Percentiles rank a stretch among this genome's conserved stretches.
These are phyloP conservation scores for Trifolium pratense DNA, from an alignment of 306 rosid species.

Conservation along the genomic window DNA sequence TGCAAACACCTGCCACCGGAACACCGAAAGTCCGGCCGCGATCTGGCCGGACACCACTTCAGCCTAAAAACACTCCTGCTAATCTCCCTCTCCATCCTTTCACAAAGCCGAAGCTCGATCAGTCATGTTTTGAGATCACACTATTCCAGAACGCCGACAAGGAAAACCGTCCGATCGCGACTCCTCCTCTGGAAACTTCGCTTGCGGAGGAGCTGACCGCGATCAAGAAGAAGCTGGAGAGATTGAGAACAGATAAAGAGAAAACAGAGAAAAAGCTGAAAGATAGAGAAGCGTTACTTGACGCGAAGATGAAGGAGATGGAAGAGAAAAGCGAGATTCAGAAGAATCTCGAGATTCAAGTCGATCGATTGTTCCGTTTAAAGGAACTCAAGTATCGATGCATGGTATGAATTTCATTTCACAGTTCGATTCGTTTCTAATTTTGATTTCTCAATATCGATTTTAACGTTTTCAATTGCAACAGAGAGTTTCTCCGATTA, in stretches of 20 bases:
- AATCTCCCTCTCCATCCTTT: conserved; percentile 34
- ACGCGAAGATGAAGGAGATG: conserved; percentile 65
- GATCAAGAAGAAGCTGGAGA: conserved; percentile 73
- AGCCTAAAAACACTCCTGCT: conserved; percentile 60
- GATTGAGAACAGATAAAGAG: conserved; percentile 63
- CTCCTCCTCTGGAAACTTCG: conserved; percentile 55
- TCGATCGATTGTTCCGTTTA: conserved; percentile 80
- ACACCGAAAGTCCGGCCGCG: conserved; percentile 53
- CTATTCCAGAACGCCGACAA: conserved; percentile 44
- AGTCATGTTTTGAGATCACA: conserved; percentile 41
- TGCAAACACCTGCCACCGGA: conserved; percentile 46
- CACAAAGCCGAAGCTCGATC: conserved; percentile 48
- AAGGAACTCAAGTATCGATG: conserved; percentile 74
- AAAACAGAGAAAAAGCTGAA: conserved; percentile 67
- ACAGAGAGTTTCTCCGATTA: conserved; percentile 82
- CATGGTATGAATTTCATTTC: conserved; percentile 49
- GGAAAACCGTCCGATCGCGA: conserved; percentile 56
- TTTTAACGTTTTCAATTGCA: conserved; percentile 1
- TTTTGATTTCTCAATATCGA: not conserved
- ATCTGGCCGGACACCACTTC: conserved; percentile 79
- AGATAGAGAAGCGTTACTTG: conserved; percentile 61
- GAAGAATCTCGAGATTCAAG: conserved; percentile 78
- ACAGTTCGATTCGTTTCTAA: not conserved
- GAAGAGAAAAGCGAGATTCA: conserved; percentile 68
- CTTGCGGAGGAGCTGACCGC: conserved; percentile 87